Evolutionary conservation across 2,329 filamentous ascomycete genomes (phyloP).

Genomic region (Botrytis squamosa): DNA sequence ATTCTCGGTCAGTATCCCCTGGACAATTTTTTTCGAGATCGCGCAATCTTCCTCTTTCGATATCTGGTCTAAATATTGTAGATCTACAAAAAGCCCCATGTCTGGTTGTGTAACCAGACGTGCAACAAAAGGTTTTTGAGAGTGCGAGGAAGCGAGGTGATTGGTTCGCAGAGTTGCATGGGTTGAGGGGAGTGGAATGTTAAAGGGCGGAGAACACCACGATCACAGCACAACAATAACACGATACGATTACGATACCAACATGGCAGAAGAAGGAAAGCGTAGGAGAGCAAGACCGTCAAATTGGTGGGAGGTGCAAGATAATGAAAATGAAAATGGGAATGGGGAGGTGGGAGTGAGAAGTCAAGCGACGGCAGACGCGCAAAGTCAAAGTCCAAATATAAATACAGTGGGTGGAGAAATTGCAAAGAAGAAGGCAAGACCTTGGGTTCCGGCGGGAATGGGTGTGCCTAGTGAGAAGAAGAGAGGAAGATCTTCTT

Average conservation of each 20-base stretch:
- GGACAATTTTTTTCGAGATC: neutral
- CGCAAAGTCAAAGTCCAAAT: constrained; percentile 19
- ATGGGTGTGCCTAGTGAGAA: neutral
- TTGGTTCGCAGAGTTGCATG: neutral
- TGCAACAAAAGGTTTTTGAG: constrained; percentile 3
- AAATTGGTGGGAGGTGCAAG: constrained; percentile 33
- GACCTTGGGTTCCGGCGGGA: constrained; percentile 1
- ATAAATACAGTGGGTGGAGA: constrained; percentile 8
- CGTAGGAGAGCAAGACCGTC: constrained; percentile 34
- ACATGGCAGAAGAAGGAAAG: constrained; percentile 25
- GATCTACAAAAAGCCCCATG: neutral
- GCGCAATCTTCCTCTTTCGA: neutral
- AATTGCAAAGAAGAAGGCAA: constrained; percentile 3
- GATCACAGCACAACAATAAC: neutral
- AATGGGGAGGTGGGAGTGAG: neutral
- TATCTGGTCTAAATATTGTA: neutral
- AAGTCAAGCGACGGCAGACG: neutral
- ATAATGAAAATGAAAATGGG: neutral
- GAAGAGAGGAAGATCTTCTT: neutral
- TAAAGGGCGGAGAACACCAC: neutral
- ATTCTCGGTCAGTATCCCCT: neutral
- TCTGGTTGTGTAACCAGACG: neutral
- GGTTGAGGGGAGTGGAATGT: neutral
- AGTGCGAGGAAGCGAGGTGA: neutral
- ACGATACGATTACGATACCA: constrained; percentile 8